These are phyloP conservation scores for Asterophora lycoperdoides DNA, from an alignment of 768 basidiomycete genomes.

Conservation along the genomic window DNA sequence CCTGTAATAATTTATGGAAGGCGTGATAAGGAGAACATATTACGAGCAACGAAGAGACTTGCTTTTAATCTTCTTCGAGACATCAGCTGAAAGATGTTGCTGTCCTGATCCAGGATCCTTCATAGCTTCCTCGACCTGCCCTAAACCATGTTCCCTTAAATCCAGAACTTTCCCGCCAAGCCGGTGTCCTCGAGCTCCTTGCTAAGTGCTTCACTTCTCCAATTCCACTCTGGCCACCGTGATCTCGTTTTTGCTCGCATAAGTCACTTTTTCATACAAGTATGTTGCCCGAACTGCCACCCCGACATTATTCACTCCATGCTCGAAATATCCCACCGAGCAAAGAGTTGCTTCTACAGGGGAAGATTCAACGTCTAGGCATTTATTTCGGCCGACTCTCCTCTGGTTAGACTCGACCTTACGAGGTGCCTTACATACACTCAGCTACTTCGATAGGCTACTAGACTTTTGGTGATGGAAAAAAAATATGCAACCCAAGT, in stretches of 20 bases:
- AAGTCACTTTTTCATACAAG: too few relatives aligned
- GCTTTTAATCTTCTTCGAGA: neutral
- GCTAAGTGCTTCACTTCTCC: neutral
- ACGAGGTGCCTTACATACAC: conserved; percentile 47
- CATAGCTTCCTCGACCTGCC: neutral
- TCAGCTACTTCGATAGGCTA: neutral
- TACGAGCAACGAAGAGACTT: neutral
- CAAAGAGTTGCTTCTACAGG: conserved; percentile 49
- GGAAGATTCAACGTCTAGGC: conserved; percentile 42
- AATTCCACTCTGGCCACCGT: neutral
- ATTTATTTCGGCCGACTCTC: conserved; percentile 56
- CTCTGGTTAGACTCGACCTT: conserved; percentile 43
- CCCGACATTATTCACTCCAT: conserved; percentile 43
- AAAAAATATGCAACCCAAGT: too few relatives aligned
- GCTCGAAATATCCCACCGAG: conserved; percentile 38
- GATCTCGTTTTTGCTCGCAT: neutral
- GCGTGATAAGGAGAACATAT: neutral
- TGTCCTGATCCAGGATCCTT: too few relatives aligned
- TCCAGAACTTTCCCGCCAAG: neutral
- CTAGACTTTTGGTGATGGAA: too few relatives aligned
- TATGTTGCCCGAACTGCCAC: neutral
- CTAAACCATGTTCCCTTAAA: neutral
- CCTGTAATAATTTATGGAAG: neutral
- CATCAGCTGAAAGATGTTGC: neutral
- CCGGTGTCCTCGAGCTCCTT: too few relatives aligned